Evolutionary conservation across 2,329 filamentous ascomycete species (phyloP), one percentile per base, ranked within the genome.

Genomic region (Chaetomium globosum): DNA sequence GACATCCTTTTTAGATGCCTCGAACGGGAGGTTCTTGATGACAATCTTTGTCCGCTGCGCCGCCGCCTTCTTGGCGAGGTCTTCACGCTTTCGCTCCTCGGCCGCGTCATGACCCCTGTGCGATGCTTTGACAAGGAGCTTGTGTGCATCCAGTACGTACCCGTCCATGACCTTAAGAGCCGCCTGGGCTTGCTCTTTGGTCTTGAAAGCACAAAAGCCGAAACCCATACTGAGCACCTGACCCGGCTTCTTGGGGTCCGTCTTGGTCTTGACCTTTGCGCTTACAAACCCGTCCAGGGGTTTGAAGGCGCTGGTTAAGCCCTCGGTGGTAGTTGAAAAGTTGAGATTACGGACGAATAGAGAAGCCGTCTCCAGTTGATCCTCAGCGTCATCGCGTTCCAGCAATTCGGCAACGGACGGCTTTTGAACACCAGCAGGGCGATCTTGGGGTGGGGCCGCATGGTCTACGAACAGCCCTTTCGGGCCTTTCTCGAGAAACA

Each of bases 21-120:
- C 92, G 81, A 99, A 99, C 23, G 95, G 94, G 78, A 99, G 81
- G 81, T 99, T 99, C 83, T 98, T 99, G 81, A 99, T 90, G 78
- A 98, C 89, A 74, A 99, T 90, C 84, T 98, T 98, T 56, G 93
- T 97, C 71, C 87, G 86, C 75, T 88, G 87, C 19, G 85, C 85
- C 28, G 91, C 88, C 59, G 86, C 80, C 78, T 94, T 96, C 83
- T 93, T 96, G 59, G 89, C 88, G 69, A 85, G 87, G 74, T 98
- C 93, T 70, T 94, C 89, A 71, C 89, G 89, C 69, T 90, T 87
- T 70, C 91, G 87, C 78, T 96, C 91, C 75, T 96, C 92, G 1
- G 91, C 93, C 21, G 92, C 92, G 79, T 98, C 93, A 65, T 88
- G 83, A 23, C 90, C 92, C 77, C 89, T 93, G 80, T 97, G 92